These are phyloP conservation scores for Trichoderma brevicompactum DNA, from an alignment of 2,329 filamentous ascomycete species.

Conservation along the genomic window DNA sequence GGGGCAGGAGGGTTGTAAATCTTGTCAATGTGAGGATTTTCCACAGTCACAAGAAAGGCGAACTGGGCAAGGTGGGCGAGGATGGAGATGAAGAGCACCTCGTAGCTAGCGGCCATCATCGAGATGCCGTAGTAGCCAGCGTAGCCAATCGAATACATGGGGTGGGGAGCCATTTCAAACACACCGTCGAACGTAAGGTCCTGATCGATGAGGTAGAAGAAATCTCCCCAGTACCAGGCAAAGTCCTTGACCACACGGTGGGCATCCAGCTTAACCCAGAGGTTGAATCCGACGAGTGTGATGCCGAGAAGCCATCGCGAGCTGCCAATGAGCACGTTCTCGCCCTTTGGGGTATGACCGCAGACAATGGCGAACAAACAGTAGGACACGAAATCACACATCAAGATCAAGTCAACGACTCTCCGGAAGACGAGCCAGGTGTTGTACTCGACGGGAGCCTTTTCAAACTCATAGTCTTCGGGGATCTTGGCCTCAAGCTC, in stretches of 20 bases:
- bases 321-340: constrained; percentile 69
- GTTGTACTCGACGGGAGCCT: constrained; percentile 96
- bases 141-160: constrained; percentile 99
- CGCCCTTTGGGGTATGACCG: constrained; percentile 72
- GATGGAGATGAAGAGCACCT: constrained; percentile 95
- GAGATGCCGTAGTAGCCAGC: constrained; percentile 98
- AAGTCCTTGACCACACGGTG: constrained; percentile 98
- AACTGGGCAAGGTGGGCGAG: constrained; percentile 93
- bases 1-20: constrained; percentile 91
- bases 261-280: constrained; percentile 98
- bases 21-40: constrained; percentile 98
- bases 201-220: constrained; percentile 98
- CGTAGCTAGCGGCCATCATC: constrained; percentile 97
- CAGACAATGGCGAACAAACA: constrained; percentile 94
- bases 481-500: constrained; percentile 96
- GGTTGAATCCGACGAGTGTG: constrained; percentile 84
- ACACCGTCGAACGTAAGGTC: constrained; percentile 97
- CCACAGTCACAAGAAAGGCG: constrained; percentile 85
- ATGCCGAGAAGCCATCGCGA: constrained; percentile 81
- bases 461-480: constrained; percentile 89
- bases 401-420: constrained; percentile 93
- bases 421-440: constrained; percentile 97
- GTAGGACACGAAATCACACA: constrained; percentile 98
- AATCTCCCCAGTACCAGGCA: constrained; percentile 99
- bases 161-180: constrained; percentile 98